Conservation (phyloP, 345 rosid species). For the Dovyalis caffra region DNA sequence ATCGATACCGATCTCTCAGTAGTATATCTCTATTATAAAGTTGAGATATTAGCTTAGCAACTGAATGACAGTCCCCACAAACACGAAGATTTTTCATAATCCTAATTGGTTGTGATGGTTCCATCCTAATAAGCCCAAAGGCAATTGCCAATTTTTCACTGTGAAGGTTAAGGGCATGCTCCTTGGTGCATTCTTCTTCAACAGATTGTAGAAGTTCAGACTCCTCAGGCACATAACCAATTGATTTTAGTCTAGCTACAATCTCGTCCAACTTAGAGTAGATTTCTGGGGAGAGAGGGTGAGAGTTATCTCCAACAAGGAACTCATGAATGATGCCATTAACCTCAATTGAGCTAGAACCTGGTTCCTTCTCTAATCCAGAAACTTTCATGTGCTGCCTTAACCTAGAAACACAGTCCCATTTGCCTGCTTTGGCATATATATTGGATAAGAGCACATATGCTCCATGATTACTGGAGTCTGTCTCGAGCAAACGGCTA, state of each 20-base stretch:
- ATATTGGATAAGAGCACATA: constrained; percentile 64
- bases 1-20: constrained; percentile 58
- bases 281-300: constrained; percentile 49
- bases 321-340: constrained; percentile 61
- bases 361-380: constrained; percentile 67
- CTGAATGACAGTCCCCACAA: constrained; percentile 67
- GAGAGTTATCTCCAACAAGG: constrained; percentile 56
- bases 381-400: constrained; percentile 64
- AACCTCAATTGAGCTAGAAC: constrained; percentile 76
- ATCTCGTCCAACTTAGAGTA: constrained; percentile 55
- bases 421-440: constrained; percentile 61
- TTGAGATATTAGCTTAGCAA: constrained; percentile 59
- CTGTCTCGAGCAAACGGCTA: constrained; percentile 52
- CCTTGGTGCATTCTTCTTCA: constrained; percentile 64
- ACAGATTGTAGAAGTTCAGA: constrained; percentile 61
- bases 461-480: constrained; percentile 60
- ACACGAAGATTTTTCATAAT: constrained; percentile 69
- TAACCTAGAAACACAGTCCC: constrained; percentile 55
- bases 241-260: constrained; percentile 37
- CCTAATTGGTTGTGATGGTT: constrained; percentile 45
- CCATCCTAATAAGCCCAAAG: constrained; percentile 52
- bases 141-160: constrained; percentile 72
- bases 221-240: constrained; percentile 53
- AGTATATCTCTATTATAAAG: constrained; percentile 55
- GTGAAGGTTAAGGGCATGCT: constrained; percentile 57